Percentiles rank a stretch among this genome's conserved stretches.
Evolutionary conservation across 2,329 filamentous ascomycete species (phyloP).

Genomic region (Xylariales sp.): DNA sequence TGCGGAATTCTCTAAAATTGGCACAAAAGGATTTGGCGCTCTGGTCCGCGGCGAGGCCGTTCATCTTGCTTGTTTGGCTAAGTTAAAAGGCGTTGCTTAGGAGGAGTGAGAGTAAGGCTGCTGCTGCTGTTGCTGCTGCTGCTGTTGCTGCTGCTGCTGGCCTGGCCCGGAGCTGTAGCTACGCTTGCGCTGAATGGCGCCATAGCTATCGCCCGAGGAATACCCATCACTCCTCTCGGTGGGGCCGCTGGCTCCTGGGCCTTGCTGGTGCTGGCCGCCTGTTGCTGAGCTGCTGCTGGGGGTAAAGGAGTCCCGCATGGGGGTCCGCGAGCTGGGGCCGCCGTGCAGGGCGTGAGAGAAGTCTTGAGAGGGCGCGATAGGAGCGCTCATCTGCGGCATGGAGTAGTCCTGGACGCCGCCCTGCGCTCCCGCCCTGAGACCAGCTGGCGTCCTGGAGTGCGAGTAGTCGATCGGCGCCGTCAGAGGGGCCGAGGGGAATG

Average conservation of each 20-base stretch:
- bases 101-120: too few relatives aligned
- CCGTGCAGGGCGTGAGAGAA: conserved; percentile 45
- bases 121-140: too few relatives aligned
- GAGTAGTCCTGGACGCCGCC: conserved; percentile 45
- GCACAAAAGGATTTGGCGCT: too few relatives aligned
- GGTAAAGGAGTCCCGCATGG: conserved; percentile 41
- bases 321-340: conserved; percentile 33
- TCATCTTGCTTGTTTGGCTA: too few relatives aligned
- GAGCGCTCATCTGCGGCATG: conserved; percentile 51
- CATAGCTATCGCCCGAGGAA: conserved; percentile 19
- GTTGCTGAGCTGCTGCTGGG: conserved; percentile 23
- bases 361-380: conserved; percentile 48
- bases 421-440: conserved; percentile 25
- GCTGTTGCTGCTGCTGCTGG: too few relatives aligned
- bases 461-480: conserved; percentile 51
- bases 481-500: conserved; percentile 50
- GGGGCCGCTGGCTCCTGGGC: too few relatives aligned
- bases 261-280: conserved; percentile 18
- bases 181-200: conserved; percentile 23
- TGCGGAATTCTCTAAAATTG: too few relatives aligned
- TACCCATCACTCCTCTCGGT: conserved; percentile 24
- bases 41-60: too few relatives aligned
- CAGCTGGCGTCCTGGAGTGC: conserved; percentile 37
- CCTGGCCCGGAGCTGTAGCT: conserved; percentile 18
- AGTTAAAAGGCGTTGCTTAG: too few relatives aligned